A percentile compares a stretch with the other conserved stretches of the same genome.
These are phyloP conservation scores for Herpetomonas muscarum DNA, from an alignment of 208 protist genomes.

Conservation along the genomic window DNA sequence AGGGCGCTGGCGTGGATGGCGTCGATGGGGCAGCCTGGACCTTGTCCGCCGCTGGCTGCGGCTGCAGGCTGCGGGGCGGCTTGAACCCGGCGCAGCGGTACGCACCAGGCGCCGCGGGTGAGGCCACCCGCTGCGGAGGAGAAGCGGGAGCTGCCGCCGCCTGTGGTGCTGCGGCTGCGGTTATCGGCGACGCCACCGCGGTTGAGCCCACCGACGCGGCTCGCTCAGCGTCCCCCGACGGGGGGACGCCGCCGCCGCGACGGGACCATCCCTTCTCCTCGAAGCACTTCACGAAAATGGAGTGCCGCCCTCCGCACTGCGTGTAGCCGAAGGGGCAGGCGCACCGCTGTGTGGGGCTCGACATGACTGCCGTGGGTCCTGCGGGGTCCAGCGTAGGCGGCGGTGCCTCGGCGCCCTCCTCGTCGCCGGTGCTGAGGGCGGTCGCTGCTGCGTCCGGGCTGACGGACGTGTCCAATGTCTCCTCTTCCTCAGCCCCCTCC, in stretches of 20 bases:
- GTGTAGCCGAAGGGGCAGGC: slow-evolving; percentile 47
- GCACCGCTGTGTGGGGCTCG: slow-evolving; percentile 4
- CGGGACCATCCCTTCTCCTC: slow-evolving; percentile 39
- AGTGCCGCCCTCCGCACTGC: slow-evolving; percentile 53
- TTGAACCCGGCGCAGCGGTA: neutral
- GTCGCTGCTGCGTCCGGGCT: neutral
- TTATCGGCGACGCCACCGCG: neutral
- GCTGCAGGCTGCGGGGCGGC: neutral
- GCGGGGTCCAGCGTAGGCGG: neutral
- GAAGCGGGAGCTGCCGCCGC: neutral
- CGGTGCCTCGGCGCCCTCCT: neutral
- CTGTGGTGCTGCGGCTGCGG: neutral
- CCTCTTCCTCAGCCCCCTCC: neutral
- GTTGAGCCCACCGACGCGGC: no score
- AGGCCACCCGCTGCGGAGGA: no score
- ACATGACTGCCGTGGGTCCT: neutral
- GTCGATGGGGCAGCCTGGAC: neutral
- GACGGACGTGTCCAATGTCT: neutral
- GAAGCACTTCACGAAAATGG: slow-evolving; percentile 64
- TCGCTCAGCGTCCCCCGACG: neutral
- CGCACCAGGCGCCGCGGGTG: no score
- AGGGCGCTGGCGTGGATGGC: no score
- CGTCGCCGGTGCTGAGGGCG: neutral
- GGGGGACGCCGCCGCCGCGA: slow-evolving; percentile 1
- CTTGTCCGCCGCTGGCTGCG: neutral